phyloP scores from a whole-genome alignment of 306 rosid species.

The Herpetospermum pedunculosum region DNA sequence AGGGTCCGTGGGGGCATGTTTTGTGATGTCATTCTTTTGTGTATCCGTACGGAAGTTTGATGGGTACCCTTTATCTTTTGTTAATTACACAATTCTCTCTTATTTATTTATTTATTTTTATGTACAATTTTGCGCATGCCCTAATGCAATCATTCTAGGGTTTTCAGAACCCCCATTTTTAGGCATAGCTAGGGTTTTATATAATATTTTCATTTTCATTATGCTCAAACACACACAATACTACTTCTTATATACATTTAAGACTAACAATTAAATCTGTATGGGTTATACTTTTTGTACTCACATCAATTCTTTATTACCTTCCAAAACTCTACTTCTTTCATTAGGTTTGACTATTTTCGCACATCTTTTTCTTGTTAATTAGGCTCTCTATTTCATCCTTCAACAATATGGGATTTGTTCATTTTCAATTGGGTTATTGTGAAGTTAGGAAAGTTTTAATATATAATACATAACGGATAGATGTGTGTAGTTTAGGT shows the following conservation, averaged over 20 bases:
- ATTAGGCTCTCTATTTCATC: not conserved
- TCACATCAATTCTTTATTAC: not conserved
- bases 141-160: constrained; percentile 9
- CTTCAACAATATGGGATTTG: no score
- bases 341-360: not conserved
- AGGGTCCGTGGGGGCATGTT: no score
- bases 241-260: not conserved
- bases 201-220: no score
- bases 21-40: no score
- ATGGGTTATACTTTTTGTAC: not conserved
- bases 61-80: no score
- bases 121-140: constrained; percentile 4
- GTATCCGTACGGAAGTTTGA: no score
- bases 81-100: no score
- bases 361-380: no score
- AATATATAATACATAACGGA: no score
- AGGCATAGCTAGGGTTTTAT: constrained; percentile 4
- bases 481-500: not conserved
- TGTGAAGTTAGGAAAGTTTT: not conserved
- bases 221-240: not conserved
- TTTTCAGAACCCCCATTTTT: not conserved
- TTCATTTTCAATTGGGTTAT: not conserved
- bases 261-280: not conserved
- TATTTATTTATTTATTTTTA: not conserved
- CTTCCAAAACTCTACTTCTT: not conserved